A percentile compares a stretch with the other conserved stretches of the same genome.
phyloP scores from a whole-genome alignment of 2,329 filamentous ascomycete genomes.

The Ceratocystis cubensis region DNA sequence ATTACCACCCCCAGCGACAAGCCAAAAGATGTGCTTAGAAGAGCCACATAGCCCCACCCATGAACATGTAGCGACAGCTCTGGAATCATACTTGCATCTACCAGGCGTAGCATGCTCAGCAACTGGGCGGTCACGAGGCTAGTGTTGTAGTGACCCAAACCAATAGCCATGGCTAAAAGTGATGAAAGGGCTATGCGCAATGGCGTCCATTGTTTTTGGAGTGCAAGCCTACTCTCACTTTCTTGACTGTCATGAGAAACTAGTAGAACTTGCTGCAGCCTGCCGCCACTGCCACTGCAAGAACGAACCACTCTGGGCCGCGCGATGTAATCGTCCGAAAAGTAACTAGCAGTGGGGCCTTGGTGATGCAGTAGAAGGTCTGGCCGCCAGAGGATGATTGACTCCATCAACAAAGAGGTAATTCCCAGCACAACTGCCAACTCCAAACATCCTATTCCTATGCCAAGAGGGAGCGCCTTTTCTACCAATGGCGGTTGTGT shows the following conservation, averaged over 20 bases:
- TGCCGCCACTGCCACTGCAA: background rate
- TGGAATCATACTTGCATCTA: background rate
- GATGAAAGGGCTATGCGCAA: constrained; percentile 5
- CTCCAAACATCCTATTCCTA: constrained; percentile 3
- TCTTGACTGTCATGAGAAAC: background rate
- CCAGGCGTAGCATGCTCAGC: constrained; percentile 11
- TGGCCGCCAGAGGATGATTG: background rate
- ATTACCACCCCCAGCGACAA: background rate
- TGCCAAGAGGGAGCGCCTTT: background rate
- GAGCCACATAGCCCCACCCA: constrained; percentile 8
- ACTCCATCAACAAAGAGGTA: constrained; percentile 1
- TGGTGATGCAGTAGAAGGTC: background rate
- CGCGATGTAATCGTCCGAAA: background rate
- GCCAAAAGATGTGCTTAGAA: constrained; percentile 4
- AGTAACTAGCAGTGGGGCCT: background rate
- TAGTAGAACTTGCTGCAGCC: background rate
- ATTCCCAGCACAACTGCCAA: background rate
- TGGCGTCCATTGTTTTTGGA: background rate
- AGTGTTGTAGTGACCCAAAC: constrained; percentile 10
- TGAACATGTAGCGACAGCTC: constrained; percentile 3
- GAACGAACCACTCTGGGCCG: background rate
- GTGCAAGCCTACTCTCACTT: background rate
- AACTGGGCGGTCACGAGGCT: constrained; percentile 13
- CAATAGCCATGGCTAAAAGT: constrained; percentile 3
- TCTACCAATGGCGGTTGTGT: background rate